Percentiles rank a stretch among this genome's conserved stretches.
phyloP scores from a whole-genome alignment of 345 rosid species.

The Citrus mangshanensis region DNA sequence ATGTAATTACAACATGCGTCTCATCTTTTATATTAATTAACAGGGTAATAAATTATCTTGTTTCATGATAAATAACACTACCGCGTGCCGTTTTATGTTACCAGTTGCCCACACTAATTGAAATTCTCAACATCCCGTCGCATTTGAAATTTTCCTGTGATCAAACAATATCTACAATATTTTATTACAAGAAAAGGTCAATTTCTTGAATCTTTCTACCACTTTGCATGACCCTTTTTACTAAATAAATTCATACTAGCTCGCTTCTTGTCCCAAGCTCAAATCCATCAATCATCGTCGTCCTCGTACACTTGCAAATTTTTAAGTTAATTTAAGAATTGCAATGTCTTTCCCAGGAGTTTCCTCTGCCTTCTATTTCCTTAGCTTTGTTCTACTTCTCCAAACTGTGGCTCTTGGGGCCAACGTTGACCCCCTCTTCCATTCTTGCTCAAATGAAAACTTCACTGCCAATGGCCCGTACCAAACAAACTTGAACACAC shows the following conservation, averaged over 20 bases:
- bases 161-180: too few relatives aligned
- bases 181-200: not conserved
- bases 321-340: not conserved
- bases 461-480: slow-evolving; percentile 39
- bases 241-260: not conserved
- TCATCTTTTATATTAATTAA: too few relatives aligned
- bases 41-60: too few relatives aligned
- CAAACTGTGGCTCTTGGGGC: slow-evolving; percentile 13
- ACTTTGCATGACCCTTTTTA: not conserved
- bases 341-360: slow-evolving; percentile 25
- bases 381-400: slow-evolving; percentile 11
- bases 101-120: not conserved
- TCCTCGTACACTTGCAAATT: not conserved
- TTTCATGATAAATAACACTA: too few relatives aligned
- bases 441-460: slow-evolving; percentile 41
- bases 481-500: slow-evolving; percentile 39
- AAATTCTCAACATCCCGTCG: not conserved
- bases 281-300: too few relatives aligned
- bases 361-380: not conserved
- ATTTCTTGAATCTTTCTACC: not conserved
- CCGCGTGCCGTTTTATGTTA: not conserved
- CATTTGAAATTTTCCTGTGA: not conserved
- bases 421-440: slow-evolving; percentile 30
- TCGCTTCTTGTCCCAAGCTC: not conserved
- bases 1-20: too few relatives aligned